A percentile compares a stretch with the other conserved stretches of the same genome.
phyloP scores from a whole-genome alignment of 306 rosid species.

The Adenanthera pavonina region DNA sequence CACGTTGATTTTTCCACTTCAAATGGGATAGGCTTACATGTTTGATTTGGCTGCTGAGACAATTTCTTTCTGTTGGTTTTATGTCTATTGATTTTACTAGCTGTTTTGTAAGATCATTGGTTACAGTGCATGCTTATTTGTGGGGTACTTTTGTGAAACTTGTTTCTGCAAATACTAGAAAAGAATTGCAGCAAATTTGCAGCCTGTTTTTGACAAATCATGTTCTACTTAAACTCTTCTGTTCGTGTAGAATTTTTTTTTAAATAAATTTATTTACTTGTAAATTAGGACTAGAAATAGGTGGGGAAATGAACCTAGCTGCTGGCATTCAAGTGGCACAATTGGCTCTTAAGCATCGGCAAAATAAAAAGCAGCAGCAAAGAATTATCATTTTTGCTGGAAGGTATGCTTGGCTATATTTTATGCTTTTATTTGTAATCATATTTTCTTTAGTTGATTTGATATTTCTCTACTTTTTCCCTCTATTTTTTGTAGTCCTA shows the following conservation, averaged over 20 bases:
- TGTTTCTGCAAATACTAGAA: not conserved
- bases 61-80: not conserved
- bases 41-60: slow-evolving; percentile 1
- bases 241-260: slow-evolving; percentile 21
- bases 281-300: slow-evolving; percentile 79
- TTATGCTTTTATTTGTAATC: slow-evolving; percentile 16
- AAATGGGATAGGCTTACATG: slow-evolving; percentile 31
- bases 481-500: slow-evolving; percentile 56
- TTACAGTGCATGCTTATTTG: not conserved
- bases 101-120: not conserved
- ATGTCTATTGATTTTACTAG: not conserved
- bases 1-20: slow-evolving; percentile 10
- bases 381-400: slow-evolving; percentile 93
- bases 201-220: slow-evolving; percentile 10
- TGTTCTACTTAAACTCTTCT: slow-evolving; percentile 29
- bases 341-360: slow-evolving; percentile 96
- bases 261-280: not conserved
- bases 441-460: not conserved
- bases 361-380: slow-evolving; percentile 97
- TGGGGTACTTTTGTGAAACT: not conserved
- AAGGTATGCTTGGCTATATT: slow-evolving; percentile 55
- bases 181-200: slow-evolving; percentile 15
- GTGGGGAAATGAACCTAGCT: slow-evolving; percentile 96
- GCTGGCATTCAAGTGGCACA: slow-evolving; percentile 98
- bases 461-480: slow-evolving; percentile 1